Base-by-base conservation (phyloP, 768 basidiomycete species). In the Leccinum ochraceum region DNA sequence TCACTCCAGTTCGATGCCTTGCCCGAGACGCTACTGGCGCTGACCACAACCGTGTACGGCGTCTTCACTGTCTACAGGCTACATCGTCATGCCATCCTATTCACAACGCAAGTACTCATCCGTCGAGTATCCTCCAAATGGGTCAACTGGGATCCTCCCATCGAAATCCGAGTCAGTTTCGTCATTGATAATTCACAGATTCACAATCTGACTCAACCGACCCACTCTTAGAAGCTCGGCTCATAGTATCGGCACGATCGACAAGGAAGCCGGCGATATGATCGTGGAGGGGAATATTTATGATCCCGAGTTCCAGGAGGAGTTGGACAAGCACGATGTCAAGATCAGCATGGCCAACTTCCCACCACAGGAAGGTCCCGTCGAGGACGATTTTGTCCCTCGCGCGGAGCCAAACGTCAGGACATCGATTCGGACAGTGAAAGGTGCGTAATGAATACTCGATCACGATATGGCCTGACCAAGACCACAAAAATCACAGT, bases 1-100 rank as follows among this genome's bases (percentile, higher is more conserved):
- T 30, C 11, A 22, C 32, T 37, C 14, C 66, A 89, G 90, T 76
- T 83, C 52, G 81, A 78, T 62, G 89, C 86, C 0, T 86, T 89
- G 30, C 87, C 92, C 1, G 28, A 26, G 26, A 26, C 26, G 26
- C 26, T 26, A 26, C 26, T 26, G 26, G 26, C 26, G 26, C 26
- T 28, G 26, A 28, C 26, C 26, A 28, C 26, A 28, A 28, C 26
- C 26, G 26, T 28, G 26, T 28, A 28, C 26, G 26, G 22, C 22
- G 22, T 26, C 26, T 26, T 26, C 26, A 26, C 26, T 26, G 26
- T 26, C 26, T 28, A 28, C 26, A 28, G 26, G 26, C 22, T 22
- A 22, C 22, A 22, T 22, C 22, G 22, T 22, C 22, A 22, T 28
- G 26, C 26, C 26, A 28, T 28, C 26, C 26, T 28, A 28, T 28